Percentiles rank a stretch among this genome's conserved stretches.
Conservation (phyloP, 1,284 basidiomycete species). For the Puccinia brachypodii region DNA sequence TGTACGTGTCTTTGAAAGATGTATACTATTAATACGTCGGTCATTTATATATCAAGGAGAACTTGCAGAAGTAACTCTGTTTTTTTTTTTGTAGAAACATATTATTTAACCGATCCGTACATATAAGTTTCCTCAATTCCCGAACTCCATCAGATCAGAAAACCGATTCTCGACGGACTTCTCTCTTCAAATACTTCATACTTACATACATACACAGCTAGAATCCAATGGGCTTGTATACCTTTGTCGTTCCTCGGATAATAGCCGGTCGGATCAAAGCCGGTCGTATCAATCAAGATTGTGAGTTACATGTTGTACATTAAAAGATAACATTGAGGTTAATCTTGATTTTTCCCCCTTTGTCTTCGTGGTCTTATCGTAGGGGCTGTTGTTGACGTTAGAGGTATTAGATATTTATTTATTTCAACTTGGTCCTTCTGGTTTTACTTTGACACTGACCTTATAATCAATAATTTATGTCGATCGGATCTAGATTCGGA, state of each 20-base stretch:
- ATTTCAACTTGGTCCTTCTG: neutral
- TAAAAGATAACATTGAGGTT: neutral
- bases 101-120: too few species aligned
- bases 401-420: constrained; percentile 19
- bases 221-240: constrained; percentile 38
- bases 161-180: too few species aligned
- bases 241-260: neutral
- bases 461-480: neutral
- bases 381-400: constrained; percentile 43
- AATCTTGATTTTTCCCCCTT: neutral
- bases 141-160: too few species aligned
- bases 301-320: neutral
- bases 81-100: too few species aligned
- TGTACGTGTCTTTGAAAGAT: too few species aligned
- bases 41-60: too few species aligned
- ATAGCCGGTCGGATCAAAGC: constrained; percentile 22
- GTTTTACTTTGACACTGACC: neutral
- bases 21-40: too few species aligned
- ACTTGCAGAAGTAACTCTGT: too few species aligned
- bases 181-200: too few species aligned
- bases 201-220: neutral
- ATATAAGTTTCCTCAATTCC: too few species aligned
- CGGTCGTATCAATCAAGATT: constrained; percentile 19
- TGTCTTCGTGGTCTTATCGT: neutral
- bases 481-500: constrained; percentile 9